Percentiles rank a stretch among this genome's conserved stretches.
Conservation (phyloP, 495 filamentous ascomycete species). For the Arthonia radiata region DNA sequence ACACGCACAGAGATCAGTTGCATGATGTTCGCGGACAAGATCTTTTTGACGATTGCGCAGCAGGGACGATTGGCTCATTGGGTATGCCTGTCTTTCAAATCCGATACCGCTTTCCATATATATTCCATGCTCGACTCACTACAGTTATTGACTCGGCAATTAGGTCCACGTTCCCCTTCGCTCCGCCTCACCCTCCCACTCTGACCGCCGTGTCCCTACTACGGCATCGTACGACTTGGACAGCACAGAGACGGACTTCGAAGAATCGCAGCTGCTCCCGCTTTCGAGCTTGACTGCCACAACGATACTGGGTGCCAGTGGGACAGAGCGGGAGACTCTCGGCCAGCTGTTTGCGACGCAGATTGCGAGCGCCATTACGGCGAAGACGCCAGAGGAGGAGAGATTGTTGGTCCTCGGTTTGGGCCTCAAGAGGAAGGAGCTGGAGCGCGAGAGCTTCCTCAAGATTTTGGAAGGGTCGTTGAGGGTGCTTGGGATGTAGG, state of each 20-base stretch:
- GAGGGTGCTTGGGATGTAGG: conserved; percentile 27
- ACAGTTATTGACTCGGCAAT: neutral
- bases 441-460: conserved; percentile 50
- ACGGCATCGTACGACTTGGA: conserved; percentile 24
- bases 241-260: too few relatives aligned
- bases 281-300: conserved; percentile 61
- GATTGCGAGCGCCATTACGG: conserved; percentile 53
- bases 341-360: conserved; percentile 77
- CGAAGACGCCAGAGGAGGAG: conserved; percentile 47
- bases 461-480: conserved; percentile 60
- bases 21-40: conserved; percentile 68
- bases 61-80: conserved; percentile 72
- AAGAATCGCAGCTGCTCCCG: conserved; percentile 40
- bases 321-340: conserved; percentile 50
- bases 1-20: conserved; percentile 44
- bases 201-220: conserved; percentile 23
- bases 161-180: conserved; percentile 77
- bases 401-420: conserved; percentile 62
- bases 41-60: conserved; percentile 74
- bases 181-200: conserved; percentile 22
- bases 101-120: conserved; percentile 1
- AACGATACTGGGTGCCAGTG: conserved; percentile 67
- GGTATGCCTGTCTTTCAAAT: conserved; percentile 25
- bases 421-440: conserved; percentile 38
- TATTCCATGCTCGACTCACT: conserved; percentile 7